phyloP scores from a whole-genome alignment of 768 basidiomycete genomes.

The Tricholoma flavovirens region DNA sequence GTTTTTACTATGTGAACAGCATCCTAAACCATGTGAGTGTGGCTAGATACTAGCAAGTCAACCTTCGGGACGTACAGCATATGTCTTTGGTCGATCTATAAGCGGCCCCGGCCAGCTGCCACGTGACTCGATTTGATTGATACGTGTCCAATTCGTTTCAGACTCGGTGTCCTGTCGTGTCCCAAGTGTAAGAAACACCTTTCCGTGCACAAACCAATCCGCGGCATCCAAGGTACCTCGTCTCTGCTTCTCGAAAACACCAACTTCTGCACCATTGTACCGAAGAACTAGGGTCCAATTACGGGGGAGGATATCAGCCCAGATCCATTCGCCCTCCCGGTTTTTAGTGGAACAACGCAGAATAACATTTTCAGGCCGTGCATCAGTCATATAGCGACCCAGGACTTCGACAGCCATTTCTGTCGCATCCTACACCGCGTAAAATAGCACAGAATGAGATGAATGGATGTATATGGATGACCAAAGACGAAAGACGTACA shows the following conservation, averaged over 20 bases:
- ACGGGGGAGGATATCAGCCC: slow-evolving; percentile 13
- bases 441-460: neutral
- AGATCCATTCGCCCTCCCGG: slow-evolving; percentile 9
- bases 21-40: neutral
- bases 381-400: neutral
- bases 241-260: slow-evolving; percentile 5
- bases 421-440: slow-evolving; percentile 3
- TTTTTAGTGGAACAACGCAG: slow-evolving; percentile 10
- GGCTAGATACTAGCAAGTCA: neutral
- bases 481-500: too few relatives aligned
- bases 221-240: neutral
- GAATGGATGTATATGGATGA: neutral
- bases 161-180: neutral
- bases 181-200: neutral
- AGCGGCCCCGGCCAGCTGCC: neutral
- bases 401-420: neutral
- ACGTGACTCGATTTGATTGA: neutral
- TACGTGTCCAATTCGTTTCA: neutral
- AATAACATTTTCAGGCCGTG: slow-evolving; percentile 2
- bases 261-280: slow-evolving; percentile 4
- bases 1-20: neutral
- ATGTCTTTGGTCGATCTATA: neutral
- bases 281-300: slow-evolving; percentile 8
- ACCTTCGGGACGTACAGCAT: neutral
- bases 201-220: neutral